These are phyloP conservation scores for Pseudopyrenochaeta lycopersici DNA, from an alignment of 2,329 filamentous ascomycete species.

Conservation along the genomic window DNA sequence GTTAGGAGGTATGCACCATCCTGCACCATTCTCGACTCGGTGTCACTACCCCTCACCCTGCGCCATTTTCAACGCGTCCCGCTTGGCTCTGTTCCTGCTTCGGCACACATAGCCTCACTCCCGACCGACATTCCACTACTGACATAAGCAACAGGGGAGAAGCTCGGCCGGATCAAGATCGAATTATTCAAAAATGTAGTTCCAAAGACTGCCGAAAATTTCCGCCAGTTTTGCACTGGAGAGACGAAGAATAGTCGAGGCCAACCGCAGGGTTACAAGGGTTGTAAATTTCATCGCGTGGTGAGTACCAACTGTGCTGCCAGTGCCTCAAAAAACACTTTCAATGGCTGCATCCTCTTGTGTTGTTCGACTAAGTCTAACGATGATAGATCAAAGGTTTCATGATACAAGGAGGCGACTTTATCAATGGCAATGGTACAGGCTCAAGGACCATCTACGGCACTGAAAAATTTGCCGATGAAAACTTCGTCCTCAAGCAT, in stretches of 20 bases:
- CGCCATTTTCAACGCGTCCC: constrained; percentile 19
- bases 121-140: constrained; percentile 19
- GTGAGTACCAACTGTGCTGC: constrained; percentile 60
- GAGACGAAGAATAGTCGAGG: constrained; percentile 83
- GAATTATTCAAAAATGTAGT: constrained; percentile 85
- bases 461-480: constrained; percentile 83
- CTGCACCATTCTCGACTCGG: constrained; percentile 26
- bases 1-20: constrained; percentile 70
- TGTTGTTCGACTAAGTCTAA: constrained; percentile 15
- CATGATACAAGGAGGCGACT: constrained; percentile 98
- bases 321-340: background rate
- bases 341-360: no score
- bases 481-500: constrained; percentile 86
- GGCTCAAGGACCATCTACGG: constrained; percentile 91
- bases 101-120: constrained; percentile 4
- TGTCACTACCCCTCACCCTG: constrained; percentile 17
- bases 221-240: constrained; percentile 95
- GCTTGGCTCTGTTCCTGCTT: constrained; percentile 10
- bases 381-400: constrained; percentile 82
- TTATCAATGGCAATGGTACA: constrained; percentile 90
- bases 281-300: constrained; percentile 91
- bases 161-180: constrained; percentile 49
- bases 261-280: constrained; percentile 90
- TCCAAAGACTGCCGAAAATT: constrained; percentile 93
- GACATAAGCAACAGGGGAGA: constrained; percentile 43